These are phyloP conservation scores for Quercus cerris DNA, from an alignment of 306 rosid genomes.

Conservation along the genomic window DNA sequence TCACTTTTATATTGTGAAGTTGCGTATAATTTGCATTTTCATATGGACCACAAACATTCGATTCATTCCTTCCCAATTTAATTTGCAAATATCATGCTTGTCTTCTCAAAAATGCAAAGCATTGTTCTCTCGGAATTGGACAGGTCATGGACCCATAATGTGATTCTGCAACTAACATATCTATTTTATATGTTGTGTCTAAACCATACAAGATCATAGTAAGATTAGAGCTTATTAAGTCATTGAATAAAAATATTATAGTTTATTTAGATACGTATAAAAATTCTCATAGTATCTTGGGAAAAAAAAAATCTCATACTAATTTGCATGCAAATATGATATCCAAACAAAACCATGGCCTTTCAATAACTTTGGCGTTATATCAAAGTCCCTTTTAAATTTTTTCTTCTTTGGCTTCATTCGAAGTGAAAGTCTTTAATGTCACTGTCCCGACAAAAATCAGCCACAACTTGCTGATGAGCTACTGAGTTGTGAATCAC, in stretches of 20 bases:
- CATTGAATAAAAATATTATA: too few relatives aligned
- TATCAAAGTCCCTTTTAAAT: neutral
- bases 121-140: neutral
- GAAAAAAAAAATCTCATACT: too few relatives aligned
- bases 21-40: too few relatives aligned
- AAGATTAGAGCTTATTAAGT: neutral
- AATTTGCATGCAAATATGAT: neutral
- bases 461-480: constrained; percentile 34
- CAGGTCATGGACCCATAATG: neutral
- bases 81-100: neutral
- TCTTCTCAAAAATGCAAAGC: neutral
- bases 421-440: neutral
- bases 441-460: constrained; percentile 16
- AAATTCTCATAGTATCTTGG: too few relatives aligned
- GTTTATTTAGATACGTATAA: neutral
- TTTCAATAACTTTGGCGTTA: neutral
- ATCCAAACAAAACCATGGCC: neutral
- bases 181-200: neutral
- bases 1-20: too few relatives aligned
- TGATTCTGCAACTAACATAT: neutral
- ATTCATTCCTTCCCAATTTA: constrained; percentile 1
- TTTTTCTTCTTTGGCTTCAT: neutral
- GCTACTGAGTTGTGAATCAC: neutral
- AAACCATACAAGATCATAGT: neutral
- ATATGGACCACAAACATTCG: constrained; percentile 9